A percentile compares a stretch with the other conserved stretches of the same genome.
Evolutionary conservation across 164 flowering plant species (phyloP).

Genomic region (Dillenia turbinata): DNA sequence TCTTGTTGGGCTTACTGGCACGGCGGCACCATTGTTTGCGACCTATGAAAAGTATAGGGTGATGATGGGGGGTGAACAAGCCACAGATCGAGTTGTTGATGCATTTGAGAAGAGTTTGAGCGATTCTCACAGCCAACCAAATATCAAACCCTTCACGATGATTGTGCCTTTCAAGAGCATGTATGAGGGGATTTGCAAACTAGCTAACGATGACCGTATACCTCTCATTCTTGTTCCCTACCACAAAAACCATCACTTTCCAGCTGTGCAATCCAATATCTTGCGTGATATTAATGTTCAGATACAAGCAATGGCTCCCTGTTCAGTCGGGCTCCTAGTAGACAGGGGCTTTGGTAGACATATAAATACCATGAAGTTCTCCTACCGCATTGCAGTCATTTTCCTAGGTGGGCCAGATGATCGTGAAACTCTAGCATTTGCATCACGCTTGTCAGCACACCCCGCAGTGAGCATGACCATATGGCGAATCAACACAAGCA

Average conservation of each 20-base stretch:
- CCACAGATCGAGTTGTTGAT: constrained; percentile 2
- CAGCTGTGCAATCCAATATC: not conserved
- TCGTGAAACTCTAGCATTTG: constrained; percentile 19
- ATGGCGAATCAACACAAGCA: constrained; percentile 1
- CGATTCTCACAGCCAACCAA: not conserved
- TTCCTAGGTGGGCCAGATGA: constrained; percentile 27
- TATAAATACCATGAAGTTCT: not conserved
- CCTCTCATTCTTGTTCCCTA: constrained; percentile 20
- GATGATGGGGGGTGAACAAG: too few species aligned
- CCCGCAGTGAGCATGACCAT: constrained; percentile 9
- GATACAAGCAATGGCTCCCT: constrained; percentile 10
- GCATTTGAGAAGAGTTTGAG: constrained; percentile 15
- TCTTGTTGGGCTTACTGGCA: too few species aligned
- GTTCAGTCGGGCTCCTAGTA: constrained; percentile 20
- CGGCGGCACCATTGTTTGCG: too few species aligned
- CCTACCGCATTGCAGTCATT: constrained; percentile 3
- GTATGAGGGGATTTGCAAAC: constrained; percentile 13
- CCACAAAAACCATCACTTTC: not conserved
- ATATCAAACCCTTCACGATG: constrained; percentile 6
- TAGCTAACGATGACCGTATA: constrained; percentile 7
- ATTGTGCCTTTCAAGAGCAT: constrained; percentile 19
- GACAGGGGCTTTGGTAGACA: not conserved
- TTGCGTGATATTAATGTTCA: constrained; percentile 4
- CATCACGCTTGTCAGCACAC: constrained; percentile 16
- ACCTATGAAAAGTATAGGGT: too few species aligned